phyloP scores from a whole-genome alignment of 495 filamentous ascomycete genomes.

The Lasiosphaeria hispida region DNA sequence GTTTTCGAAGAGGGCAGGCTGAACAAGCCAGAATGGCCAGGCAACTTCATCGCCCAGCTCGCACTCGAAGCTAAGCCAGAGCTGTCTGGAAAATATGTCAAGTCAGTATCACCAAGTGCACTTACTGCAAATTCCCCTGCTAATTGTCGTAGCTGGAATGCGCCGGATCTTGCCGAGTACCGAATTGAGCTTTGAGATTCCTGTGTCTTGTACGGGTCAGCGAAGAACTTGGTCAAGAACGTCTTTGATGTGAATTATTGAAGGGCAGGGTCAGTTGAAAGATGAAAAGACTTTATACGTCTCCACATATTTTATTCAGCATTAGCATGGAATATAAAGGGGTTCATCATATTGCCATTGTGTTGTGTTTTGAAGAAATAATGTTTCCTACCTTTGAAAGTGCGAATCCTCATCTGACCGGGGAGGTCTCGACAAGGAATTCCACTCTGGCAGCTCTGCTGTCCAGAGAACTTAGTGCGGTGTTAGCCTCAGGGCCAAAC shows the following conservation, averaged over 20 bases:
- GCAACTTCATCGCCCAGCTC: conserved; percentile 79
- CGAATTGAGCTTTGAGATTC: conserved; percentile 37
- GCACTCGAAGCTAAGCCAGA: conserved; percentile 55
- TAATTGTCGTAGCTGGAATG: conserved; percentile 67
- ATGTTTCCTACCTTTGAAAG: conserved; percentile 24
- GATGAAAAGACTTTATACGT: conserved; percentile 87
- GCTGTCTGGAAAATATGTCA: conserved; percentile 72
- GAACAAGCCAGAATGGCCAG: conserved; percentile 79
- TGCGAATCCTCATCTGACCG: too few species aligned
- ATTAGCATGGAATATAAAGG: conserved; percentile 87
- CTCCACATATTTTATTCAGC: conserved; percentile 76
- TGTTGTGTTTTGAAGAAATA: conserved; percentile 20
- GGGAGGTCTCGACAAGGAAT: too few species aligned
- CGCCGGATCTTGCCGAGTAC: conserved; percentile 60
- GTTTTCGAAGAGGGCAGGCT: conserved; percentile 66
- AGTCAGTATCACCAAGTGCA: conserved; percentile 41
- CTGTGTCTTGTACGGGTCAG: conserved; percentile 13
- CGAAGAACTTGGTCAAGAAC: conserved; percentile 11
- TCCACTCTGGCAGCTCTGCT: too few species aligned
- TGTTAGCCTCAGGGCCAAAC: too few species aligned
- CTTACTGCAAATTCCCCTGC: conserved; percentile 15
- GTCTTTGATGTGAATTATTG: conserved; percentile 1
- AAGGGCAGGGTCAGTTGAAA: conserved; percentile 72
- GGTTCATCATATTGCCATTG: conserved; percentile 27
- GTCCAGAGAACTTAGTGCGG: too few species aligned